Evolutionary conservation across 352 stramenopile species (phyloP).

Genomic region (Phytophthora sojae): DNA sequence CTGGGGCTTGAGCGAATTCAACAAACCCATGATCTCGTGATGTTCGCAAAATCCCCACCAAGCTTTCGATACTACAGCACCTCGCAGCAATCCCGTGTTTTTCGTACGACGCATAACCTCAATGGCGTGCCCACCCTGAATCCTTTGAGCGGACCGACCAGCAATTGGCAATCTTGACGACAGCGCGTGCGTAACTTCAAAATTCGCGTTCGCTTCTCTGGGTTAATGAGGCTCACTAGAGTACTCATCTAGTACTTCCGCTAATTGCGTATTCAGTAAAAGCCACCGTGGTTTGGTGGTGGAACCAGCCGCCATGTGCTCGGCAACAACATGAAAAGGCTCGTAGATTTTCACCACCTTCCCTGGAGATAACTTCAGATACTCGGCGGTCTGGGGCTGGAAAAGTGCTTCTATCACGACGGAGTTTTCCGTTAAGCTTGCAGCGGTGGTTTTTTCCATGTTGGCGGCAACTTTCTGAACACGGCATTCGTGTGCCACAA

Average conservation of each 20-base stretch:
- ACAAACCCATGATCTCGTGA: slow-evolving; percentile 6
- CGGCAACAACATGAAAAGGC: slow-evolving; percentile 65
- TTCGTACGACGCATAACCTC: neutral
- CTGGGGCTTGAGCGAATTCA: slow-evolving; percentile 14
- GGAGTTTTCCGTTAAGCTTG: slow-evolving; percentile 13
- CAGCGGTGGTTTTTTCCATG: slow-evolving; percentile 19
- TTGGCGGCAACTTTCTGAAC: slow-evolving; percentile 36
- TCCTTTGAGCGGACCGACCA: neutral
- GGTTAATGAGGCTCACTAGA: neutral
- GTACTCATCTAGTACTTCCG: slow-evolving; percentile 43
- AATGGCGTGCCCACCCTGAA: slow-evolving; percentile 5
- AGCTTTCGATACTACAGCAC: slow-evolving; percentile 17
- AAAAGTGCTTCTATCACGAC: slow-evolving; percentile 49
- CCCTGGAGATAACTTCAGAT: slow-evolving; percentile 40
- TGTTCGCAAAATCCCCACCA: slow-evolving; percentile 11
- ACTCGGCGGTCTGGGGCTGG: slow-evolving; percentile 28
- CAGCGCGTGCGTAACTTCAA: neutral
- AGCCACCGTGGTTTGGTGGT: slow-evolving; percentile 40
- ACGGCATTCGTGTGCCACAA: slow-evolving; percentile 45
- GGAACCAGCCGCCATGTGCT: slow-evolving; percentile 32
- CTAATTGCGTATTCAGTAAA: slow-evolving; percentile 59
- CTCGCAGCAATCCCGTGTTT: neutral
- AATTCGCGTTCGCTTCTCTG: neutral
- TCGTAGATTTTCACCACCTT: slow-evolving; percentile 57
- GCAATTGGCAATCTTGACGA: slow-evolving; percentile 1